Evolutionary conservation across 495 filamentous ascomycete genomes (phyloP), one percentile per base, ranked within the genome.

Genomic region (Monascus purpureus): DNA sequence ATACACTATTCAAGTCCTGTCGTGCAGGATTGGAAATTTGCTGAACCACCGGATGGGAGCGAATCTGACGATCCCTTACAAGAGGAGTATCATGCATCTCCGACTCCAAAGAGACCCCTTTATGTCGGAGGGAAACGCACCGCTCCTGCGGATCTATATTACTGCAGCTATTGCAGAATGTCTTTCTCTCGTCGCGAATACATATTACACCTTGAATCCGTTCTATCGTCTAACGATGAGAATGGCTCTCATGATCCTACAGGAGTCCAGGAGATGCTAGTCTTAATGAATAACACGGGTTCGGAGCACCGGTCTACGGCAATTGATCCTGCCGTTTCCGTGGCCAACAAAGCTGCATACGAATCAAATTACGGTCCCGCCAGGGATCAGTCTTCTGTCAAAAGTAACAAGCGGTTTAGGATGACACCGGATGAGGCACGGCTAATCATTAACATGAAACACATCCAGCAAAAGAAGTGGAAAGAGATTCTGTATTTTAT

Each of bases 31-130:
- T 65, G 59, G 61, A 61, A 53, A 19, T 65, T 65, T 39, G 53
- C 59, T 24, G 36, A 49, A 18, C 39, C 45, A 5, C 43, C 49
- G 17, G 56, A 60, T 28, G 50, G 47, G 28, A 53, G 50, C 32
- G 61, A 65, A 38, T 65, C 61, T 28, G 61, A 65, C 41, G 61
- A 65, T 38, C 61, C 61, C 23, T 47, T 65, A 27, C 61, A 63
- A 39, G 59, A 63, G 25, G 35, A 47, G 8, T 41, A 45, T 28
- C 44, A 47, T 36, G 48, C 50, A 9, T 62, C 59, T 2, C 55
- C 55, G 9, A 50, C 50, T 4, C 43, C 50, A 12, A 52, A 43
- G 15, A 37, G 33, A 17, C 8, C 34, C 3, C 16, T 33, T 20
- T 45, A 45, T 20, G 43, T 50, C 19, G 45, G 49, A 28, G 44